A percentile compares a stretch with the other conserved stretches of the same genome.
phyloP scores from a whole-genome alignment of 163 green algal species.

The Botryococcus braunii region DNA sequence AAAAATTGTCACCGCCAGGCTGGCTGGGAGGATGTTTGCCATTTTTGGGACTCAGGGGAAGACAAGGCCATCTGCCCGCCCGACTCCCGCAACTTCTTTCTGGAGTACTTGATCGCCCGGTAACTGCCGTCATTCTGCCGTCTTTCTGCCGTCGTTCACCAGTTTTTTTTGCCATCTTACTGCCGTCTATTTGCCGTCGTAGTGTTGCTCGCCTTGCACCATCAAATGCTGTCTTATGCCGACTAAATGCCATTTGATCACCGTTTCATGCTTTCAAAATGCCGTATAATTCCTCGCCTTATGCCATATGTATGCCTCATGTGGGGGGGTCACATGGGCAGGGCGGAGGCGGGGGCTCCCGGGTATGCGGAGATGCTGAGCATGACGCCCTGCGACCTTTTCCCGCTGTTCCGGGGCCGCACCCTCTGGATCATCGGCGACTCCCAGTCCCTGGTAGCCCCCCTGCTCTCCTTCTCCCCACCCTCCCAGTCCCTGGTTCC shows the following conservation, averaged over 20 bases:
- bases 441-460: slow-evolving; percentile 2
- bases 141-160: too few species aligned
- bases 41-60: too few species aligned
- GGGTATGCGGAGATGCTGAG: neutral
- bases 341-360: neutral
- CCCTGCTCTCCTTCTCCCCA: too few species aligned
- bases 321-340: too few species aligned
- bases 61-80: too few species aligned
- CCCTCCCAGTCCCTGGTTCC: too few species aligned
- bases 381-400: slow-evolving; percentile 11
- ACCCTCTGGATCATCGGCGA: slow-evolving; percentile 8
- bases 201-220: too few species aligned
- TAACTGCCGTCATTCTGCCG: too few species aligned
- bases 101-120: too few species aligned
- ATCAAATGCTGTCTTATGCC: neutral
- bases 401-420: neutral
- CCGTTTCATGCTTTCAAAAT: neutral
- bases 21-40: neutral
- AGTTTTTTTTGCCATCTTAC: too few species aligned
- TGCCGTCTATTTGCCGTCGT: neutral
- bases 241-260: neutral
- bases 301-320: too few species aligned
- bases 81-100: too few species aligned
- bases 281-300: neutral
- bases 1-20: slow-evolving; percentile 1